Percentiles rank a stretch among this genome's conserved stretches.
These are phyloP conservation scores for Lentinula aciculospora DNA, from an alignment of 768 basidiomycete genomes.

Conservation along the genomic window DNA sequence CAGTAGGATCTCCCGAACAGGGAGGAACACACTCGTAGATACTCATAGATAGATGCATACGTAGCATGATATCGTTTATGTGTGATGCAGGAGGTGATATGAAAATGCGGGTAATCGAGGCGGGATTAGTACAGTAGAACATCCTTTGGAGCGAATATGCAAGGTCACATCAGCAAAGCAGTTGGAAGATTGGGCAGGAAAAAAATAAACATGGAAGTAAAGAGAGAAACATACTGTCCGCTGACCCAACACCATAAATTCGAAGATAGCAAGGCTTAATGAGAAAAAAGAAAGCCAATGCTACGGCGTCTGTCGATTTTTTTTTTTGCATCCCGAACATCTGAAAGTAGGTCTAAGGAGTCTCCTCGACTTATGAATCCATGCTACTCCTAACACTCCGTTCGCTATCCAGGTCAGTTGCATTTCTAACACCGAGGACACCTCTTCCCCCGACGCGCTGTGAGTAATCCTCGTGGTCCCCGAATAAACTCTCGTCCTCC, in stretches of 20 bases:
- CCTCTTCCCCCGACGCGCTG: neutral
- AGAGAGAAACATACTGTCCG: neutral
- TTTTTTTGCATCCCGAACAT: neutral
- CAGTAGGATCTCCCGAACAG: neutral
- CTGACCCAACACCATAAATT: neutral
- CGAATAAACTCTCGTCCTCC: slow-evolving; percentile 3
- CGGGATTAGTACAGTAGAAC: neutral
- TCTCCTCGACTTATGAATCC: neutral
- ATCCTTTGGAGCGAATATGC: neutral
- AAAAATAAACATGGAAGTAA: neutral
- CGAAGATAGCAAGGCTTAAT: neutral
- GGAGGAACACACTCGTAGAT: neutral
- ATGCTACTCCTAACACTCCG: slow-evolving; percentile 2
- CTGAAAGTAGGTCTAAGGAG: neutral
- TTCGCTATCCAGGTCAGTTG: neutral
- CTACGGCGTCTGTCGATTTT: neutral
- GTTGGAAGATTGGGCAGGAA: neutral
- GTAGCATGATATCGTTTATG: neutral
- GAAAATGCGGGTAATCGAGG: neutral
- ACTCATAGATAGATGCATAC: neutral
- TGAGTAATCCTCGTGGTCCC: slow-evolving; percentile 6
- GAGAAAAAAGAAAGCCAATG: neutral
- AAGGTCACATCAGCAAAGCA: neutral
- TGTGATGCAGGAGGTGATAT: neutral
- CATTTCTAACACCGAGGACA: neutral